Conservation (phyloP, 306 rosid species). For the Alnus glutinosa region DNA sequence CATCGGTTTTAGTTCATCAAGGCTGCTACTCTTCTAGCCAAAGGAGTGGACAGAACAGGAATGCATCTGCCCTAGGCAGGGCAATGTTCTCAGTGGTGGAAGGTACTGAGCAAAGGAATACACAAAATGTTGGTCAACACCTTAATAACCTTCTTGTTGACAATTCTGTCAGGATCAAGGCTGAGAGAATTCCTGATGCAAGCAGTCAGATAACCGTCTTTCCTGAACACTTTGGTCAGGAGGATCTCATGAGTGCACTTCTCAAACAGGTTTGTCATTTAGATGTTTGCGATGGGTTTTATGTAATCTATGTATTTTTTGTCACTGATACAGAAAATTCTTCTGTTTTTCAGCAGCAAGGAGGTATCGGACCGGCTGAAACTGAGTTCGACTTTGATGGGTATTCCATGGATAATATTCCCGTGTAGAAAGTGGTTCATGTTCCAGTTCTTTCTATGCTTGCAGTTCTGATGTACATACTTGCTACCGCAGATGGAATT, state of each 20-base stretch:
- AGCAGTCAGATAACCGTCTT: slow-evolving; percentile 51
- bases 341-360: slow-evolving; percentile 64
- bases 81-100: slow-evolving; percentile 53
- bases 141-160: slow-evolving; percentile 47
- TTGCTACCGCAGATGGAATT: slow-evolving; percentile 49
- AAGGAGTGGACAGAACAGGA: slow-evolving; percentile 49
- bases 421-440: slow-evolving; percentile 54
- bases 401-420: slow-evolving; percentile 77
- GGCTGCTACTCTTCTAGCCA: slow-evolving; percentile 67
- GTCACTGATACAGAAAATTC: not conserved
- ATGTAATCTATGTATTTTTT: slow-evolving; percentile 1
- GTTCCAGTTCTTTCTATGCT: slow-evolving; percentile 32
- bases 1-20: slow-evolving; percentile 69
- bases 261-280: slow-evolving; percentile 74
- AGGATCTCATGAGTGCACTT: slow-evolving; percentile 92
- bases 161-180: slow-evolving; percentile 58
- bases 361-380: slow-evolving; percentile 61
- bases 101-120: slow-evolving; percentile 42
- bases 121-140: slow-evolving; percentile 54
- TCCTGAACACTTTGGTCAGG: slow-evolving; percentile 79
- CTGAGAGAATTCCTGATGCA: slow-evolving; percentile 64
- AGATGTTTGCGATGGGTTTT: slow-evolving; percentile 7
- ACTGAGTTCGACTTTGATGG: slow-evolving; percentile 84
- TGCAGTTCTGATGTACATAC: slow-evolving; percentile 67
- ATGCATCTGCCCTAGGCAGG: slow-evolving; percentile 42